phyloP scores from a whole-genome alignment of 495 filamentous ascomycete genomes.

The Penicillium pulvis region DNA sequence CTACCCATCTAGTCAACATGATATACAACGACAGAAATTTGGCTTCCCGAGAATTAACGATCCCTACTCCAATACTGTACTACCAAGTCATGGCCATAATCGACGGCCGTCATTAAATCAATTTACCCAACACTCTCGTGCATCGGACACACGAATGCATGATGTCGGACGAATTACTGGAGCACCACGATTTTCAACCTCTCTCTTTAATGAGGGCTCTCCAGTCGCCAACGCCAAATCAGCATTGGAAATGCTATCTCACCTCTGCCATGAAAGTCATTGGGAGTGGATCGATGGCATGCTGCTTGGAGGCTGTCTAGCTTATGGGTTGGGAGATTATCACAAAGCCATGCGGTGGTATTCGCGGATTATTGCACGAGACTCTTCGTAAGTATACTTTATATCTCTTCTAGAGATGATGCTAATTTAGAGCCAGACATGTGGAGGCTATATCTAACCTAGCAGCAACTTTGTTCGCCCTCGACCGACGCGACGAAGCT shows the following conservation, averaged over 20 bases:
- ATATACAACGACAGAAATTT: constrained; percentile 28
- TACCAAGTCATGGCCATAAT: constrained; percentile 20
- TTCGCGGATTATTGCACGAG: constrained; percentile 76
- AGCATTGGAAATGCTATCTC: constrained; percentile 77
- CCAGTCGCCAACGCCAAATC: constrained; percentile 55
- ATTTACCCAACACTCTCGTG: constrained; percentile 27
- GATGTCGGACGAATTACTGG: constrained; percentile 34
- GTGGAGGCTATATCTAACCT: constrained; percentile 95
- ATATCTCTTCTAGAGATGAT: constrained; percentile 11
- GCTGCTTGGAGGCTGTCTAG: constrained; percentile 87
- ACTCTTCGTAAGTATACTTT: constrained; percentile 66
- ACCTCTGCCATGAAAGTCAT: constrained; percentile 79
- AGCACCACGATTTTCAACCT: constrained; percentile 36
- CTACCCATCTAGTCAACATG: constrained; percentile 44
- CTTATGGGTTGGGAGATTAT: constrained; percentile 90
- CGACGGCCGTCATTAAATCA: constrained; percentile 34
- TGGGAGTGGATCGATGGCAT: constrained; percentile 98
- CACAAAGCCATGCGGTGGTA: constrained; percentile 89
- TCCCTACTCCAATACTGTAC: constrained; percentile 11
- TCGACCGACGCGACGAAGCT: constrained; percentile 82
- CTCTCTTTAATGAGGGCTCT: constrained; percentile 37
- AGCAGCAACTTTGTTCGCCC: constrained; percentile 82
- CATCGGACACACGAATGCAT: constrained; percentile 32
- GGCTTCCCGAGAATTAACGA: constrained; percentile 19
- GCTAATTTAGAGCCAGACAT: constrained; percentile 56